Base-by-base conservation (phyloP, 202 grass and related monocot species). In the Bolboschoenoplectus hybrid region DNA sequence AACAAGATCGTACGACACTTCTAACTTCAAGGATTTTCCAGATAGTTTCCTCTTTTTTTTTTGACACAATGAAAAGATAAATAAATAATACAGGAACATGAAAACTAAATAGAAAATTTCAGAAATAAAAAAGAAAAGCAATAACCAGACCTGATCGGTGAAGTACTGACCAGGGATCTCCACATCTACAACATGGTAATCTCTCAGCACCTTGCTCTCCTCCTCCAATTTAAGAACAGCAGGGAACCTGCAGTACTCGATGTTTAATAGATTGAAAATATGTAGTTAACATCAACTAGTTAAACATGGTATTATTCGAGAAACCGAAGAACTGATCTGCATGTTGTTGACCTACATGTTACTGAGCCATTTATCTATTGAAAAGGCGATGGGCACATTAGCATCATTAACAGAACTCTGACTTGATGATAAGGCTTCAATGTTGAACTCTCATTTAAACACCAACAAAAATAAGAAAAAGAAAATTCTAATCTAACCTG, bases 91-190 rank as follows among this genome's bases (percentile, higher is more conserved):
- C 5, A 73, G 44, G 81, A 26, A 16, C 41, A 50, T 82, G 49
- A 53, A 32, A 64, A 38, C 40, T 61, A 52, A 77, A 63, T 12
- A 63, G 50, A 74, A 83, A 83, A 40, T 68, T 71, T 56, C 50
- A 69, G 43, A 81, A 19, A 82, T 32, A 74, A 10, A 81, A 39
- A 87, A 74, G 26, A 72, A 84, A 65, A 86, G 16, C 19, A 46
- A 65, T 12, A 84, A 70, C 63, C 32, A 66, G n/a, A 99, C 97
- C 97, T 99, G 97, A 88, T 99, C 97, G 13, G 88, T 93, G 56
- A 99, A 97, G 85, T 99, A 99, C 71, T 99, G 97, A 49, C 97
- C 97, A 6, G 97, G 97, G 67, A 99, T 89, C 85, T 99, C 97
- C 67, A 99, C 91, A 69, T 99, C 97, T 78, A 94, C 93, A 72